These are phyloP conservation scores for Pichia sp. DNA, from an alignment of 1,139 yeast species.

Conservation along the genomic window DNA sequence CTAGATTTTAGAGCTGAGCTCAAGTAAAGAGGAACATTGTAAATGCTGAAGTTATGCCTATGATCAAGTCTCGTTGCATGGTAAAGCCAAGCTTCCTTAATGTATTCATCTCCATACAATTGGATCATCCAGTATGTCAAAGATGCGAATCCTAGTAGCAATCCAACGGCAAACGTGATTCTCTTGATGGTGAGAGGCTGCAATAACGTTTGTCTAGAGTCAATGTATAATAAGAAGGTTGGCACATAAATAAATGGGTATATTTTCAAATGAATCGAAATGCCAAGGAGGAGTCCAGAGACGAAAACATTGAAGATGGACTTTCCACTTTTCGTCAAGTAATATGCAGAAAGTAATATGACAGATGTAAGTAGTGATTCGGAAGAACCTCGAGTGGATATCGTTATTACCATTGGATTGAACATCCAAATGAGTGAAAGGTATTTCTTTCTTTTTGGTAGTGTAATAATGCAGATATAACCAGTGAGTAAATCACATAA, in stretches of 20 bases:
- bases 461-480: conserved; percentile 27
- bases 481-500: conserved; percentile 81
- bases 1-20: conserved; percentile 35
- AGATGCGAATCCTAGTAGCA: conserved; percentile 36
- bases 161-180: conserved; percentile 36
- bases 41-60: conserved; percentile 88
- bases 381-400: conserved; percentile 88
- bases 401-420: conserved; percentile 93
- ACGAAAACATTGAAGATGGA: conserved; percentile 28
- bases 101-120: conserved; percentile 65
- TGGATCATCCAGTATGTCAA: conserved; percentile 55
- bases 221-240: conserved; percentile 34
- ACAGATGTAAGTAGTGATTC: conserved; percentile 84
- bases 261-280: conserved; percentile 82
- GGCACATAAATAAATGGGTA: conserved; percentile 85
- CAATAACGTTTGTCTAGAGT: conserved; percentile 27
- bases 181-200: conserved; percentile 39
- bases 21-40: conserved; percentile 69
- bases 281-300: conserved; percentile 65
- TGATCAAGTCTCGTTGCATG: conserved; percentile 84
- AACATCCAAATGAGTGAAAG: conserved; percentile 61
- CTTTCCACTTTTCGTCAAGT: conserved; percentile 19
- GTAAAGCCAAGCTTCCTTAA: conserved; percentile 75
- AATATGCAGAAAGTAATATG: conserved; percentile 54
- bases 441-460: conserved; percentile 37